A percentile compares a stretch with the other conserved stretches of the same genome.
These are phyloP conservation scores for Ligustrum vulgare DNA, from an alignment of 257 asterid genomes.

Conservation along the genomic window DNA sequence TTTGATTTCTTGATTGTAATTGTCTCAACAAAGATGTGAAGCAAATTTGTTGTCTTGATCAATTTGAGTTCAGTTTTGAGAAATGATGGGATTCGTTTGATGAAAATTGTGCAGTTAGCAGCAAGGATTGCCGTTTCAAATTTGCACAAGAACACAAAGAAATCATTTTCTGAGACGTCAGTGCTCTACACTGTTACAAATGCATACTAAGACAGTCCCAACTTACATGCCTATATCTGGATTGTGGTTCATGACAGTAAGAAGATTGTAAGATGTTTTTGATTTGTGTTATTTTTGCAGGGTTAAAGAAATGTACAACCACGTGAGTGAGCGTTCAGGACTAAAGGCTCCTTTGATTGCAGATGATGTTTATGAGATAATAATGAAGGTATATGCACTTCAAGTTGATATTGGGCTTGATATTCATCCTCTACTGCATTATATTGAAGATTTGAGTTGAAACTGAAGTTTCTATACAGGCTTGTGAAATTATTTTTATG, in stretches of 20 bases:
- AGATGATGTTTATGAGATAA: slow-evolving; percentile 79
- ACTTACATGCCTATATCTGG: not conserved
- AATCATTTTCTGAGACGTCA: slow-evolving; percentile 96
- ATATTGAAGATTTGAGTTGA: not conserved
- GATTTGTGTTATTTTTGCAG: slow-evolving; percentile 33
- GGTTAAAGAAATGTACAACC: slow-evolving; percentile 79
- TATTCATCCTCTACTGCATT: not conserved
- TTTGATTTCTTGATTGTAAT: not conserved
- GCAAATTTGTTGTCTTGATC: not conserved
- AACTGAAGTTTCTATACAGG: not conserved
- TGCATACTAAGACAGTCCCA: not conserved
- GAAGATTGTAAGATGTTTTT: not conserved
- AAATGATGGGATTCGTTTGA: not conserved
- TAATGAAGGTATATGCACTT: slow-evolving; percentile 63
- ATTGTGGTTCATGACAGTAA: not conserved
- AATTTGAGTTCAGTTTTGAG: not conserved
- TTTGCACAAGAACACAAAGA: slow-evolving; percentile 93
- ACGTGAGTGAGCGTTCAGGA: slow-evolving; percentile 85
- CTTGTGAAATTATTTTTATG: not conserved
- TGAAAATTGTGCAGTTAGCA: slow-evolving; percentile 62
- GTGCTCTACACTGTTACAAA: slow-evolving; percentile 20
- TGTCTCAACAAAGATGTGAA: not conserved
- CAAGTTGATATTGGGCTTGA: not conserved
- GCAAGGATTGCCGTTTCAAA: slow-evolving; percentile 99
- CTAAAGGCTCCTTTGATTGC: slow-evolving; percentile 77